phyloP scores from a whole-genome alignment of 2,329 filamentous ascomycete genomes.

The Penicillium freii region DNA sequence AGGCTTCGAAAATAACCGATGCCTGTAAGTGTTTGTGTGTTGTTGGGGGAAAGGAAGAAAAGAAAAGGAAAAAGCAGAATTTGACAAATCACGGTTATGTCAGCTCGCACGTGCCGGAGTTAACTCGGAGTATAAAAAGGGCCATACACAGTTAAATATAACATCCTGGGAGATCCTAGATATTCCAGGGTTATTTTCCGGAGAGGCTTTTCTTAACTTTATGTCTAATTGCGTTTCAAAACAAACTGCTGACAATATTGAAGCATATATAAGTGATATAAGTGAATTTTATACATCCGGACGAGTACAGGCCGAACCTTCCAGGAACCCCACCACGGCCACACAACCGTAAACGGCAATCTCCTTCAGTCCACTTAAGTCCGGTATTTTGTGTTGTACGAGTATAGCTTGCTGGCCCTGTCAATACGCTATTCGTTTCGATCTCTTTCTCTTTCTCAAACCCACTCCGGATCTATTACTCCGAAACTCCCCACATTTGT shows the following conservation, averaged over 20 bases:
- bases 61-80: slow-evolving; percentile 24
- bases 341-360: slow-evolving; percentile 5
- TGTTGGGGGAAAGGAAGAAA: slow-evolving; percentile 16
- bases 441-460: not conserved
- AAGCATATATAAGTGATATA: not conserved
- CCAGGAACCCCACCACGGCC: slow-evolving; percentile 7
- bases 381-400: not conserved
- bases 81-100: slow-evolving; percentile 26
- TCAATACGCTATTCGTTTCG: not conserved
- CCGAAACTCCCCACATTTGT: not conserved
- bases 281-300: not conserved
- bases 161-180: not conserved
- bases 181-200: not conserved
- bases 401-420: not conserved
- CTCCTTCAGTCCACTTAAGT: not conserved
- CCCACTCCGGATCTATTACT: not conserved
- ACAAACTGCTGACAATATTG: not conserved
- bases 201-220: not conserved
- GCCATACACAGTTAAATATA: not conserved
- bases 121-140: slow-evolving; percentile 9
- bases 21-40: slow-evolving; percentile 10
- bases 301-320: not conserved
- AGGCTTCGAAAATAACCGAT: slow-evolving; percentile 18
- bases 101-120: slow-evolving; percentile 25
- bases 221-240: not conserved